Evolutionary conservation across 2,329 filamentous ascomycete genomes (phyloP).

Genomic region (Rhinocladiella mackenziei): DNA sequence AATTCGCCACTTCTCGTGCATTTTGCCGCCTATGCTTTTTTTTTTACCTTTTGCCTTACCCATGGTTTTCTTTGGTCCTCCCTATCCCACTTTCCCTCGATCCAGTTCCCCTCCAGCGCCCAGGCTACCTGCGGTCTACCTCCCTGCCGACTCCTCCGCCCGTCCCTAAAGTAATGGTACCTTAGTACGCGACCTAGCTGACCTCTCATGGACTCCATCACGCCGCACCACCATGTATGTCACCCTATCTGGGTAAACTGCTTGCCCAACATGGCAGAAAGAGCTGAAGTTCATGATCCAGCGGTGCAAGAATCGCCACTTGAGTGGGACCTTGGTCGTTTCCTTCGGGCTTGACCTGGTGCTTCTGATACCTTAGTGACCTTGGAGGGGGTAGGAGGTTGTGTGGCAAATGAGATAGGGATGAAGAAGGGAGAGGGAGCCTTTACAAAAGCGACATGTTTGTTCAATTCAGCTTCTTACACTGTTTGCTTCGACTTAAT

Average conservation of each 20-base stretch:
- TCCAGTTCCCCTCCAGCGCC: too few relatives aligned
- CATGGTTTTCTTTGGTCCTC: not conserved
- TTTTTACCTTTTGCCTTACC: too few relatives aligned
- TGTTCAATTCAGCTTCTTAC: too few relatives aligned
- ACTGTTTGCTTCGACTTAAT: too few relatives aligned
- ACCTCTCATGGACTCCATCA: conserved; percentile 4
- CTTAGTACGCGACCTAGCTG: not conserved
- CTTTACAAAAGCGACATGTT: too few relatives aligned
- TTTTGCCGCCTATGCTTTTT: too few relatives aligned
- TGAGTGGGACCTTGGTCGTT: too few relatives aligned
- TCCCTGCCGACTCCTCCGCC: not conserved
- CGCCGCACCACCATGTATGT: not conserved
- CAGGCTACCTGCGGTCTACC: conserved; percentile 1
- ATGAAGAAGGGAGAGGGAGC: too few relatives aligned
- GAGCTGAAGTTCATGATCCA: conserved; percentile 15
- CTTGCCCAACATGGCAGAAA: conserved; percentile 15
- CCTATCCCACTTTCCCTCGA: too few relatives aligned
- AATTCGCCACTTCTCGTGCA: conserved; percentile 17
- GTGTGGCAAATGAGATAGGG: not conserved
- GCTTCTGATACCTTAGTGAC: not conserved
- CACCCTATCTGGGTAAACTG: conserved; percentile 10
- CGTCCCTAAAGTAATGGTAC: not conserved
- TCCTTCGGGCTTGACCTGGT: too few relatives aligned
- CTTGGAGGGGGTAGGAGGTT: not conserved
- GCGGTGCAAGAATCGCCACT: conserved; percentile 23